Conservation (phyloP, 2,329 filamentous ascomycete genomes). For the Fusarium decemcellulare region DNA sequence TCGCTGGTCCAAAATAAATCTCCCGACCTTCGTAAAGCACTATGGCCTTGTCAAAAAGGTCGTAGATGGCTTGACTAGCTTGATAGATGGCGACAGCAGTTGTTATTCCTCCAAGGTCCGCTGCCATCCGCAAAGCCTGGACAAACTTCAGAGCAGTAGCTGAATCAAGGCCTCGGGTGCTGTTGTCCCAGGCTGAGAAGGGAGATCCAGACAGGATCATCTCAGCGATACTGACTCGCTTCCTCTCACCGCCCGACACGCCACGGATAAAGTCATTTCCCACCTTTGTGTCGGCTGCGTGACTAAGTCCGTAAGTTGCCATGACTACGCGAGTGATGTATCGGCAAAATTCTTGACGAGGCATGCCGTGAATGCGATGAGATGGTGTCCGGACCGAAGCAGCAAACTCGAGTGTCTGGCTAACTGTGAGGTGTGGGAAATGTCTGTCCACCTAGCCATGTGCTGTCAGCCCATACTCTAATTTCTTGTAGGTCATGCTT, state of each 20-base stretch:
- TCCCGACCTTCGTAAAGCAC: conserved; percentile 84
- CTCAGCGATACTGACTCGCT: conserved; percentile 87
- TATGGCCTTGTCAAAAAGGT: conserved; percentile 81
- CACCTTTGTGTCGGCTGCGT: conserved; percentile 80
- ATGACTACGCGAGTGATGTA: conserved; percentile 78
- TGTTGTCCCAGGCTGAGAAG: conserved; percentile 77
- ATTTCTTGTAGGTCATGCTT: too few relatives aligned
- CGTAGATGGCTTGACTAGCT: conserved; percentile 77
- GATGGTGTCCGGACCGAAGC: conserved; percentile 77
- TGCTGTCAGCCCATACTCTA: too few relatives aligned
- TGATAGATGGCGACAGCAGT: conserved; percentile 81
- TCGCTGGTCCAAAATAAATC: conserved; percentile 80
- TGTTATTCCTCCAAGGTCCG: conserved; percentile 74
- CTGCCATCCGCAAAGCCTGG: conserved; percentile 73
- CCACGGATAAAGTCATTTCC: conserved; percentile 82
- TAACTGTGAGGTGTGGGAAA: conserved; percentile 83
- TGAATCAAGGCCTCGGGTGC: conserved; percentile 80
- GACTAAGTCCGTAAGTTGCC: conserved; percentile 79
- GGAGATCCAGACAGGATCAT: conserved; percentile 76
- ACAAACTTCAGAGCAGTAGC: conserved; percentile 82
- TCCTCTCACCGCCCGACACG: conserved; percentile 79
- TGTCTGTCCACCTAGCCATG: conserved; percentile 77
- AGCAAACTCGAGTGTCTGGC: conserved; percentile 81
- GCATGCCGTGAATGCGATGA: conserved; percentile 74
- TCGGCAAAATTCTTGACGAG: conserved; percentile 69